Evolutionary conservation across 2,329 filamentous ascomycete genomes (phyloP), one percentile per base, ranked within the genome.

Genomic region (Geosmithia putterillii): DNA sequence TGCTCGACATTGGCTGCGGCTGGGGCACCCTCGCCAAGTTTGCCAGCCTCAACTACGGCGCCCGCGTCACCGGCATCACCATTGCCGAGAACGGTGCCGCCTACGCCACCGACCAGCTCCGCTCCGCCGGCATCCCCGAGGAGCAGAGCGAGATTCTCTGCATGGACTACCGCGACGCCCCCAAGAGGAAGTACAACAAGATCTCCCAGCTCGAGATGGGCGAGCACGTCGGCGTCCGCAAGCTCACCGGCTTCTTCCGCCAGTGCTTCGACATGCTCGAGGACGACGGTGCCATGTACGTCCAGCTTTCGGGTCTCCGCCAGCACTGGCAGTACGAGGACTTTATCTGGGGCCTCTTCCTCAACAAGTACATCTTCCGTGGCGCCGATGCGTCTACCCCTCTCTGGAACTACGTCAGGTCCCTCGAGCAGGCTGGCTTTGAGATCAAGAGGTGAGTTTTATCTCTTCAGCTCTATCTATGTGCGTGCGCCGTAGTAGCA

Each of bases 291-390:
- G 78, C 87, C 52, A 94, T 96, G 73, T 95, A 92, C 76, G 74
- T 96, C 47, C 92, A 96, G 66, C 88, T 94, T 54, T 88, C 90
- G 54, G 92, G 92, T 67, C 76, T 98, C 48, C 83, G 92, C 54
- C 94, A 94, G 71, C 72, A 76, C 50, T 96, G 92, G 92, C 92
- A 96, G 66, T 96, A 95, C 59, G 89, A 96, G 73, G 92, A 96
- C 68, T 76, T 95, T 41, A 86, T 90, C 63, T 96, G 92, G 92
- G 92, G 92, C 61, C 76, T 96, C 40, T 96, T 95, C 76, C 94
- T 96, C 87, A 96, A 96, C 81, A 95, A 95, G 72, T 95, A 96
- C 66, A 75, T 96, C 63, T 96, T 96, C 77, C 92, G 90, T 32
- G 92, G 92, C 60, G 92, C 92, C 42, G 92, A 96, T 61, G 92